Base-by-base conservation (phyloP, 352 stramenopile genomes). In the Globisporangium ultimum region DNA sequence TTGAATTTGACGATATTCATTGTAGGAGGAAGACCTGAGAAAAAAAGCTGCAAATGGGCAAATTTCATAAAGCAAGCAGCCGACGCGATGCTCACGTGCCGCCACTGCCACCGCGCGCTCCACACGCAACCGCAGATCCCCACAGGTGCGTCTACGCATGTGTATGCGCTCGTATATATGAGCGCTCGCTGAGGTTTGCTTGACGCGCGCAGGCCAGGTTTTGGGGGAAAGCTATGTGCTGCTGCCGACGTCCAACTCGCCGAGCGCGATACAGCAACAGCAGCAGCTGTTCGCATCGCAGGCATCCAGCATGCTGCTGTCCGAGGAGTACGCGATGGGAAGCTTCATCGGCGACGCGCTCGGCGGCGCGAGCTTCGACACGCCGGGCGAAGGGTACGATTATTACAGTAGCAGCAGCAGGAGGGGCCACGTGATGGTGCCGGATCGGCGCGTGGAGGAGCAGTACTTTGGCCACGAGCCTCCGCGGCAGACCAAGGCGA, bases 161-260 rank as follows among this genome's bases (percentile, higher is more conserved):
- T 14, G 52, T 20, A 24, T 47, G 55, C 34, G 50, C 38, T 46
- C 42, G 18, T 61, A 13, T 28, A 8, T 6, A 5, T 11, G 2
- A 10, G 28, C 20, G n/a, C 7, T 56, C 5, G 1, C 4, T 53
- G 24, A 28, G 24, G 57, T 61, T 21, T 10, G 3, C 24, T 12
- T 28, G 5, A 10, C 9, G 28, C 28, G 20, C 17, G 2, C 28
- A 48, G 21, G 55, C 13, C 62, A 63, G 59, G 73, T 75, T 48
- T 63, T 91, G 45, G 80, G 80, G 52, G 82, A 91, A 59, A 89
- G 78, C 0, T 91, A 91, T 43, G 82, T 91, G 60, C 69, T 91
- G 52, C 74, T 91, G 21, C 82, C 82, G 32, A 87, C 80, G 18
- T 75, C 76, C 15, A 80, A 76, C 53, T 84, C 77, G 7, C 85